phyloP scores from a whole-genome alignment of 31 red algal genomes.

The Odonthalia washingtoniensis region DNA sequence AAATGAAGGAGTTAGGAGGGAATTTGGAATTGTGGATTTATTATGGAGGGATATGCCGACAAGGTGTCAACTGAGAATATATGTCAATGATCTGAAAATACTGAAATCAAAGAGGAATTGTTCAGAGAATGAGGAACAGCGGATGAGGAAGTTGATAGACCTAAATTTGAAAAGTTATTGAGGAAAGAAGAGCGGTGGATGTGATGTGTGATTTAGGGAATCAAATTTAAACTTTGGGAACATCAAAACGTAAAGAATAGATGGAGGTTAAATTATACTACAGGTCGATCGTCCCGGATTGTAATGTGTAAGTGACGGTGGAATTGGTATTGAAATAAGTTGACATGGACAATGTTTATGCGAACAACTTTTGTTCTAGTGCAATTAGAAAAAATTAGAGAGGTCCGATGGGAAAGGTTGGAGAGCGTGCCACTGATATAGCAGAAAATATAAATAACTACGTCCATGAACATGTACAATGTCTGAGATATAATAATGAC shows the following conservation, averaged over 20 bases:
- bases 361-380: neutral
- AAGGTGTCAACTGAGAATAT: neutral
- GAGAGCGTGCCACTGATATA: neutral
- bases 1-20: slow-evolving; percentile 46
- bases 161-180: slow-evolving; percentile 47
- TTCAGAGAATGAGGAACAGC: slow-evolving; percentile 38
- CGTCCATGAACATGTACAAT: neutral
- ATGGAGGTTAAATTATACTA: slow-evolving; percentile 57
- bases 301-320: slow-evolving; percentile 50
- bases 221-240: slow-evolving; percentile 53
- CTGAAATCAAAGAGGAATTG: slow-evolving; percentile 27
- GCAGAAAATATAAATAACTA: neutral
- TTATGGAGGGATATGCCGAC: slow-evolving; percentile 64
- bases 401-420: too few relatives aligned
- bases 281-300: slow-evolving; percentile 58
- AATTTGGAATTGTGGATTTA: slow-evolving; percentile 44
- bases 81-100: slow-evolving; percentile 35
- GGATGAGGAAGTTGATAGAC: too few relatives aligned
- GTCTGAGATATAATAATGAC: neutral
- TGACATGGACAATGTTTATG: neutral
- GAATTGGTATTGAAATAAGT: slow-evolving; percentile 51
- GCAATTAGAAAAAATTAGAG: neutral
- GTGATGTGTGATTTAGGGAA: slow-evolving; percentile 64
- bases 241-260: slow-evolving; percentile 25
- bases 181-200: slow-evolving; percentile 32